A percentile compares a stretch with the other conserved stretches of the same genome.
phyloP scores from a whole-genome alignment of 140 eudicot genomes.

The Senecio squalidus region DNA sequence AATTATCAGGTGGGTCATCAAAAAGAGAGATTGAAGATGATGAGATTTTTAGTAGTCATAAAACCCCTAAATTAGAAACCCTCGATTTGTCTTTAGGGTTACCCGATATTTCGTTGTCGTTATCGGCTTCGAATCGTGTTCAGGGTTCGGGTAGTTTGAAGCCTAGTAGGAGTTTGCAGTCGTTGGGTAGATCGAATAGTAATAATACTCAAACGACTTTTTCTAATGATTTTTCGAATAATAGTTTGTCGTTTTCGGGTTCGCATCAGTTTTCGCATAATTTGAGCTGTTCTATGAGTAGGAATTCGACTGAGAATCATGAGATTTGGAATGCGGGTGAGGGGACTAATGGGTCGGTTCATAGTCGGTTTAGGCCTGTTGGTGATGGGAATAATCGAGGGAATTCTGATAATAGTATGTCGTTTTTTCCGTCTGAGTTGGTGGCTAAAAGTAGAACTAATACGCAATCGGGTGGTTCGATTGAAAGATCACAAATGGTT shows the following conservation, averaged over 20 bases:
- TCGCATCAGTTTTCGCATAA: conserved; percentile 76
- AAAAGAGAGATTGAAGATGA: conserved; percentile 54
- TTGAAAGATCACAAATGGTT: conserved; percentile 26
- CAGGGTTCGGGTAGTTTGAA: conserved; percentile 39
- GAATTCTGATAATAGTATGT: conserved; percentile 47
- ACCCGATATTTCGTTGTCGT: conserved; percentile 65
- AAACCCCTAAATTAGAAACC: conserved; percentile 67
- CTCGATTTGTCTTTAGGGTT: conserved; percentile 62
- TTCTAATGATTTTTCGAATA: conserved; percentile 58
- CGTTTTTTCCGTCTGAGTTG: conserved; percentile 75
- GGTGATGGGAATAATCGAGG: conserved; percentile 52
- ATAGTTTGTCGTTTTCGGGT: conserved; percentile 50
- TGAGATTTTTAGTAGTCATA: conserved; percentile 41
- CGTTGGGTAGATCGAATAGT: conserved; percentile 48
- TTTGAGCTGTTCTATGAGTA: conserved; percentile 72
- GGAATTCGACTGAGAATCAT: conserved; percentile 62
- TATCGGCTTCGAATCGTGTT: conserved; percentile 48
- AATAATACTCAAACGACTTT: conserved; percentile 52
- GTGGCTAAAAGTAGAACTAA: conserved; percentile 51
- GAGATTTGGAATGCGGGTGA: conserved; percentile 90
- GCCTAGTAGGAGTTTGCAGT: conserved; percentile 56
- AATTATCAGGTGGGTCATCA: conserved; percentile 38
- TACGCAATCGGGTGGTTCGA: conserved; percentile 45
- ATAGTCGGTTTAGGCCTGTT: conserved; percentile 79
- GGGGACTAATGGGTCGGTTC: no score